Base-by-base conservation (phyloP, 176 grass and related monocot species). In the Stipa capillata region DNA sequence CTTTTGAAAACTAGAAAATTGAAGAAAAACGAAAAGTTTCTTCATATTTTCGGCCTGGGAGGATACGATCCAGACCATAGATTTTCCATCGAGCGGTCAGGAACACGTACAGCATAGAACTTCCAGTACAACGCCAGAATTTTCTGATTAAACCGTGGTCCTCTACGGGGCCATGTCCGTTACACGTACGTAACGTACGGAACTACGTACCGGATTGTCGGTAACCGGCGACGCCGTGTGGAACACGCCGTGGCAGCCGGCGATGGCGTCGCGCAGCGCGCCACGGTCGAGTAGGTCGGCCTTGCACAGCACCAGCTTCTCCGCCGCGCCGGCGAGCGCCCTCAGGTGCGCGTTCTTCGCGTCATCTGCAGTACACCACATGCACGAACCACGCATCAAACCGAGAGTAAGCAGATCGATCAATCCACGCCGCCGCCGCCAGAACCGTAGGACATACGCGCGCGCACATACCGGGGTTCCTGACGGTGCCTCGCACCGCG, bases 221-320 rank as follows among this genome's bases (percentile, higher is more conserved):
- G 94, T 97, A 2, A 97, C 85, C 10, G 94, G 94, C 43, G 79
- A 97, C 8, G 89, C 91, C 24, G 91, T 80, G 76, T 97, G 94
- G 79, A 97, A 97, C 16, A 97, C 94, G 72, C 91, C 91, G 33
- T 94, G 81, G 76, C 94, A 94, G 27, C 91, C 87, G 37, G 65
- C 47, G 81, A 97, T 60, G 68, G 94, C 91, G 0, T 45, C 73
- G 7, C 72, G 69, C 31, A 97, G 82, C 25, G 89, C 81, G 32
- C 51, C 85, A 63, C 25, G 74, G 85, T 97, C 94, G 69, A 97
- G 83, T 40, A 97, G 86, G 72, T 97, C 94, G 7, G 87, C 94
- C 70, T 52, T 40, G 85, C 85, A 79, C 51, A 94, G 87, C 45
- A 40, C 54, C 20, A 97, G 84, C 76, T 89, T 14, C 84, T 97